These are phyloP conservation scores for Musa acuminata DNA, from an alignment of 176 grass and related monocot genomes.

Conservation along the genomic window DNA sequence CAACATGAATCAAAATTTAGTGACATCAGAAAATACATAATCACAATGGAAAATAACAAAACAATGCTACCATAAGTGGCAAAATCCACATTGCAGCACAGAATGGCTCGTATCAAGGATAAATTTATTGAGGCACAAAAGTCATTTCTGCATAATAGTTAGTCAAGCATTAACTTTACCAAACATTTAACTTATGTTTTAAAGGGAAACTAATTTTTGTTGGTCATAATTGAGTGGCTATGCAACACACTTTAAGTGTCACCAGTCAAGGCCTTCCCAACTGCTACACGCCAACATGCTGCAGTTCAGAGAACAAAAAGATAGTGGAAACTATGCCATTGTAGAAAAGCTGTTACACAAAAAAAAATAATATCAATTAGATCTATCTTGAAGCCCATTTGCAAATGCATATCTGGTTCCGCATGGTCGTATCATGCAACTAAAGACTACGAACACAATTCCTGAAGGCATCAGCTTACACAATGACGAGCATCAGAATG, in stretches of 20 bases:
- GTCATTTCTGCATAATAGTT: background rate
- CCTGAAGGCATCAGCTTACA: too few species aligned
- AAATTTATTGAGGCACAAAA: background rate
- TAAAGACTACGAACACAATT: too few species aligned
- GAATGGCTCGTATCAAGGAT: background rate
- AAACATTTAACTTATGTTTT: background rate
- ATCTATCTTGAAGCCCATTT: too few species aligned
- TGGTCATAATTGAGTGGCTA: background rate
- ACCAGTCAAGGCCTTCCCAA: background rate
- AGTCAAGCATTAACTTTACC: background rate
- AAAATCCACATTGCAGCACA: background rate
- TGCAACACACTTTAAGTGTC: background rate
- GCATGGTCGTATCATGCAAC: too few species aligned
- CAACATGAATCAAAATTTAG: conserved; percentile 23
- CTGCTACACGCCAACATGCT: too few species aligned
- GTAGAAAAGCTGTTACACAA: too few species aligned
- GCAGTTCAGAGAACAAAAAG: too few species aligned
- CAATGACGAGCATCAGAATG: too few species aligned
- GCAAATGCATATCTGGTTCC: too few species aligned
- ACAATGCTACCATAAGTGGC: background rate
- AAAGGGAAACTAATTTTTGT: background rate
- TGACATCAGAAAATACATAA: too few species aligned
- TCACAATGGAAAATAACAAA: background rate
- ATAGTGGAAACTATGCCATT: too few species aligned
- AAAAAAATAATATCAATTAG: too few species aligned